Evolutionary conservation across 305 asterid genomes (phyloP), one percentile per base, ranked within the genome.

Genomic region (Fraxinus angustifolia): DNA sequence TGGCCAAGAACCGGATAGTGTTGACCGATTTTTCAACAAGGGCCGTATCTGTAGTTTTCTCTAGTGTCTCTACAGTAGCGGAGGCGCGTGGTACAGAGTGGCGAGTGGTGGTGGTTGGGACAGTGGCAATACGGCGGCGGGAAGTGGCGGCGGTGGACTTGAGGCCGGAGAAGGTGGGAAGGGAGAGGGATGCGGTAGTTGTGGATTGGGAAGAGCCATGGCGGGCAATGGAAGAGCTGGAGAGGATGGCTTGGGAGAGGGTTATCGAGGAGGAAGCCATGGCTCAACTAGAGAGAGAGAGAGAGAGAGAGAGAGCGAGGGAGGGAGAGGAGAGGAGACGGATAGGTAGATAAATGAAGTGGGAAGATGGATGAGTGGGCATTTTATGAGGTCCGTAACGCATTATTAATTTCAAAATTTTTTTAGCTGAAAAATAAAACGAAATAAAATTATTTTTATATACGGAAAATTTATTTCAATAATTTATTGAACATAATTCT

Each of bases 251-350:
- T 84, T 93, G 98, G 60, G 99, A 94, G 83, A 93, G 91, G 19
- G 98, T 90, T 83, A 93, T 92, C 58, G 98, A 92, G 50, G 99
- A 91, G 68, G 98, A 85, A 36, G 99, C 98, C 98, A 94, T 94
- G 92, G 91, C 90, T 60, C 17, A 45, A 12, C 56, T 45, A 45
- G 56, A 42, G n/a, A 42, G 16, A 40, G 50, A 10, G 56, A 42
- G n/a, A 42, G 16, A 40, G 50, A 10, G 26, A 23, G 26, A 23
- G 26, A 23, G 26, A 23, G 26, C 26, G 26, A 0, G 26, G 26
- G 26, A 23, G 26, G 2, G 94, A 34, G 36, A 6, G 40, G 38
- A 36, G 88, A 87, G 87, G 2, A 8, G 48, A 42, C 4, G 50
- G 50, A 45, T 3, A n/a, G 73, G 3, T 65, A 3, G 34, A 19